Evolutionary conservation across 768 basidiomycete species (phyloP), one percentile per base, ranked within the genome.

Genomic region (Russula ochroleuca): DNA sequence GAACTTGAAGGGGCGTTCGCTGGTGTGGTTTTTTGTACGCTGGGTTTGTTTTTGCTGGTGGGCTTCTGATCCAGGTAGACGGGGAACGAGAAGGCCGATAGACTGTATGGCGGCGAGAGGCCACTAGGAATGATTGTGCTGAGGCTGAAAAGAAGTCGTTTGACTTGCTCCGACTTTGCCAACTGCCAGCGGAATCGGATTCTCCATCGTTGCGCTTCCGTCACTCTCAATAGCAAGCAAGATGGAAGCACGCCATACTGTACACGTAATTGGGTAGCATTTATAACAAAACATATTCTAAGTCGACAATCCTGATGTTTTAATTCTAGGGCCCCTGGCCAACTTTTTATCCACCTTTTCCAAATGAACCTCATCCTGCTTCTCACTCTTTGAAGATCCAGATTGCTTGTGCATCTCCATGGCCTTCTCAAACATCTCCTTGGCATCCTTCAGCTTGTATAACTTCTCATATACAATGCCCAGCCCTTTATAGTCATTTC

Each of bases 341-440:
- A 64, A 35, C 17, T 60, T 64, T 49, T 49, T 54, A 10, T 50
- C 33, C 23, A 64, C 23, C 63, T 43, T 60, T 28, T 37, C 33
- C 8, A 64, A 48, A 19, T 60, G 47, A 15, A 2, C 40, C 3
- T 64, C 47, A 45, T 64, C 63, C 53, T 60, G 53, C 28, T 50
- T 40, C 19, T 60, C 59, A 38, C 50, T 64, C 48, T 50, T 60
- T 9, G 15, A n/a, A 5, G 28, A 43, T 14, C 53, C 53, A 11
- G 58, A 64, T 15, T 35, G 8, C 50, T 19, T 37, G 37, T 64
- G 63, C 63, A 64, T 59, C 38, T 64, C 63, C 17, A n/a, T 28
- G 15, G 63, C 63, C 52, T 55, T 64, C 13, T 55, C 63, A 49
- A 60, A 54, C 63, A 64, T 64, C 48, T 50, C 52, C 31, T 55